Conservation (phyloP, 768 basidiomycete species). For the Rhodotorula paludigena region DNA sequence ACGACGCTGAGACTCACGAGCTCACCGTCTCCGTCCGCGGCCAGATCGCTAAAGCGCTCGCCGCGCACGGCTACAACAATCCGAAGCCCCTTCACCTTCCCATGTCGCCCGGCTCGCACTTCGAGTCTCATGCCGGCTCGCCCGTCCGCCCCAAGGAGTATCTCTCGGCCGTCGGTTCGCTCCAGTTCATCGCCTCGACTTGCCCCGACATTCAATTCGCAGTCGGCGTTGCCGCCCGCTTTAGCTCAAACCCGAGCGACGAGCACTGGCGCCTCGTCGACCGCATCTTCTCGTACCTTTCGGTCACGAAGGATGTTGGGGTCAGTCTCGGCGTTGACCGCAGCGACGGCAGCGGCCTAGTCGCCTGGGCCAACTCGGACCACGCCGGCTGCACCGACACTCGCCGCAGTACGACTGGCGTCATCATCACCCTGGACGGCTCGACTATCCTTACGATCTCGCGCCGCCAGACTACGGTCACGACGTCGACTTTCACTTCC, state of each 20-base stretch:
- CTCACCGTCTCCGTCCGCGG: background rate
- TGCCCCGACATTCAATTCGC: background rate
- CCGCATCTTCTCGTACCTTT: background rate
- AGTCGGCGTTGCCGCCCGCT: background rate
- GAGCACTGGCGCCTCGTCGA: too few relatives aligned
- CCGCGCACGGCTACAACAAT: background rate
- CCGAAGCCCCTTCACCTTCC: background rate
- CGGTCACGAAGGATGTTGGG: background rate
- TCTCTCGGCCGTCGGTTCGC: background rate
- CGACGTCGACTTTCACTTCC: background rate
- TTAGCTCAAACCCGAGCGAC: background rate
- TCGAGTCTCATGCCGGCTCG: background rate
- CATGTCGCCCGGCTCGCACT: background rate
- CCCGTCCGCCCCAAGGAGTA: background rate
- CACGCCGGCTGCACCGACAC: slow-evolving; percentile 41
- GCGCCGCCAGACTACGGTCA: background rate
- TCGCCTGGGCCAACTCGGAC: slow-evolving; percentile 43
- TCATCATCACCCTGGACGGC: slow-evolving; percentile 10
- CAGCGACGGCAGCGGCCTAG: slow-evolving; percentile 31
- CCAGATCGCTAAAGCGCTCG: background rate
- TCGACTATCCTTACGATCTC: background rate
- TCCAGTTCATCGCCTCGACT: background rate
- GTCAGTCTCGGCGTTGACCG: background rate
- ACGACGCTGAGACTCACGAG: background rate
- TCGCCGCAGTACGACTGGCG: slow-evolving; percentile 43